Evolutionary conservation across 2,329 filamentous ascomycete genomes (phyloP).

Genomic region (Fusarium citri): DNA sequence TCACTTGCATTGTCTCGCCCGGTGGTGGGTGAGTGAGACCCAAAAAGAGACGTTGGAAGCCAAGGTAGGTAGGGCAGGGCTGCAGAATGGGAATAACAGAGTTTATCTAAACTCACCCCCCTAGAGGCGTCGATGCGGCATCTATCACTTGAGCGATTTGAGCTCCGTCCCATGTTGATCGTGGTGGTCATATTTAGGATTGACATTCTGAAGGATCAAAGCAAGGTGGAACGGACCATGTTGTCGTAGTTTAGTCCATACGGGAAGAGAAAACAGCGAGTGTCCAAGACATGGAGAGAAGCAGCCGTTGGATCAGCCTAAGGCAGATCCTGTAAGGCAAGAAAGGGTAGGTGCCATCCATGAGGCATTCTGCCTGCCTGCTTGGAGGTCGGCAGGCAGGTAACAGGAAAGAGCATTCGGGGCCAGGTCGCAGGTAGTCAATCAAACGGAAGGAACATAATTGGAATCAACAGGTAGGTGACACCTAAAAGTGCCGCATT

Average conservation of each 20-base stretch:
- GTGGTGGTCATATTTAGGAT: background rate
- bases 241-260: background rate
- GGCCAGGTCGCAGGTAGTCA: background rate
- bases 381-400: background rate
- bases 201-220: constrained; percentile 1
- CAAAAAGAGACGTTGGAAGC: constrained; percentile 27
- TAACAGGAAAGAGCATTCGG: constrained; percentile 10
- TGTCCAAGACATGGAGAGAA: background rate
- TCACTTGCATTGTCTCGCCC: constrained; percentile 39
- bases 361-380: background rate
- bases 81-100: constrained; percentile 15
- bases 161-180: constrained; percentile 12
- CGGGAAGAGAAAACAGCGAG: background rate
- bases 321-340: constrained; percentile 7
- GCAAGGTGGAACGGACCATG: background rate
- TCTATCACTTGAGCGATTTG: background rate
- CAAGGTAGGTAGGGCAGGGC: constrained; percentile 30
- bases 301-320: background rate
- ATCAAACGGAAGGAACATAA: background rate
- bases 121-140: background rate
- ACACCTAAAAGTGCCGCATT: background rate
- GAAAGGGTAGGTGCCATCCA: constrained; percentile 1
- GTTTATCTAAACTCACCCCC: constrained; percentile 17
- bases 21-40: constrained; percentile 28
- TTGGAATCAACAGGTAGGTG: background rate